Evolutionary conservation across 2,329 filamentous ascomycete genomes (phyloP), one percentile per base, ranked within the genome.

Genomic region (Phialophora verrucosa): DNA sequence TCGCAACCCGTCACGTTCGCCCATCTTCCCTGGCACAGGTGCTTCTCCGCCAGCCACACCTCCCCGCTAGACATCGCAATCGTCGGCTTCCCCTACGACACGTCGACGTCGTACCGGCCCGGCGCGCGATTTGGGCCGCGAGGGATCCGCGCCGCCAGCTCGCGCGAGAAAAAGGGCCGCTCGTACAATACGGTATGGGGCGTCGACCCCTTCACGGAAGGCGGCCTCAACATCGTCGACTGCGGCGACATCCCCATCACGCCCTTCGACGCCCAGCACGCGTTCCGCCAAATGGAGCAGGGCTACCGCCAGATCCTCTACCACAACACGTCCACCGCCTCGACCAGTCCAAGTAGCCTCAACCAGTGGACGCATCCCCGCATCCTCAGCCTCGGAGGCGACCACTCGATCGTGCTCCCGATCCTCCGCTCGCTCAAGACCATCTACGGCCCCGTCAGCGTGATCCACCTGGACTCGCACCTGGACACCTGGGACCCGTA

Each of bases 211-310:
- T 72, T 73, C 38, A 32, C 68, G 70, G 63, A 67, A 61, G 17
- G 66, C 71, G 11, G 63, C 25, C 57, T 68, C 6, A 91, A 85
- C 49, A 87, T 95, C 2, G 79, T 95, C 1, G 91, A 95, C 77
- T 95, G 91, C 75, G 91, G 91, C 67, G 91, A 94, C 75, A 91
- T 94, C 57, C 91, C 91, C 0, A 91, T 94, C 4, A 94, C 91
- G 14, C 93, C 91, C 86, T 93, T 93, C 72, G 92, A 96, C 77
- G 95, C 95, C 75, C 84, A 85, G 1, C 94, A 87, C 78, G 92
- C 92, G 4, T 87, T 96, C 32, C 84, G 89, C 68, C 92, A 96
- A 76, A 95, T 96, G 60, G 92, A 96, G 76, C 87, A 94, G 77
- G 92, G 92, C 7, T 92, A 96, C 79, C 89, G 91, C 76, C 85